Conservation (phyloP, 805 yeast species). For the Cyberlindnera mississippiensis region DNA sequence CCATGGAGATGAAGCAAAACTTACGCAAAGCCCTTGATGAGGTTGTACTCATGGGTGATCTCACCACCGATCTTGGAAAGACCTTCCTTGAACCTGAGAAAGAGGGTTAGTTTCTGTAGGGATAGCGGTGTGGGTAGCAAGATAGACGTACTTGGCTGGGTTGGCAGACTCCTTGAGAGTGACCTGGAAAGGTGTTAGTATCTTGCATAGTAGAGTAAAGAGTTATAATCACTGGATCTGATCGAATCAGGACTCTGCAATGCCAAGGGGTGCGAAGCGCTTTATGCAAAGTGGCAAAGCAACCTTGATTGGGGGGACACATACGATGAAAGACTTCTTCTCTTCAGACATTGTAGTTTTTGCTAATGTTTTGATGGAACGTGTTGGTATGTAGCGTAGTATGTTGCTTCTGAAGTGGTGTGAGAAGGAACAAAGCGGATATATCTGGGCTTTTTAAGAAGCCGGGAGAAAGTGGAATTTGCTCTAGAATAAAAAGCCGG, state of each 20-base stretch:
- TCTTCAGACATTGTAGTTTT: slow-evolving; percentile 21
- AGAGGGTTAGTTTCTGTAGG: slow-evolving; percentile 1
- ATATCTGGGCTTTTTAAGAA: too few species aligned
- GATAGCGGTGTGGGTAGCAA: neutral
- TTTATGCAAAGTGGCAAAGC: neutral
- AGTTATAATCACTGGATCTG: neutral
- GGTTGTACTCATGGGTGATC: slow-evolving; percentile 54
- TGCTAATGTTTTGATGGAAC: neutral
- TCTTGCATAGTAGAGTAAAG: neutral
- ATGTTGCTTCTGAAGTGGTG: neutral
- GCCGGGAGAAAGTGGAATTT: too few species aligned
- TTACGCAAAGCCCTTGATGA: slow-evolving; percentile 61
- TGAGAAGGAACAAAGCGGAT: too few species aligned
- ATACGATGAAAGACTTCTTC: slow-evolving; percentile 26
- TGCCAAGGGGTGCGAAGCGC: neutral
- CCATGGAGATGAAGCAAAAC: slow-evolving; percentile 2
- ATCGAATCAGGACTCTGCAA: too few species aligned
- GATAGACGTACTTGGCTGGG: slow-evolving; percentile 27
- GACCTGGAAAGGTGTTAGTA: slow-evolving; percentile 24
- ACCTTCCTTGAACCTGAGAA: slow-evolving; percentile 44
- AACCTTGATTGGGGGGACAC: slow-evolving; percentile 3
- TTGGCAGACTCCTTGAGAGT: slow-evolving; percentile 36
- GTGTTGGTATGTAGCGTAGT: neutral
- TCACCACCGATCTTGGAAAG: slow-evolving; percentile 54
- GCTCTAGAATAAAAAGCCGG: too few species aligned